Evolutionary conservation across 345 rosid species (phyloP).

Genomic region (Microcos paniculata): DNA sequence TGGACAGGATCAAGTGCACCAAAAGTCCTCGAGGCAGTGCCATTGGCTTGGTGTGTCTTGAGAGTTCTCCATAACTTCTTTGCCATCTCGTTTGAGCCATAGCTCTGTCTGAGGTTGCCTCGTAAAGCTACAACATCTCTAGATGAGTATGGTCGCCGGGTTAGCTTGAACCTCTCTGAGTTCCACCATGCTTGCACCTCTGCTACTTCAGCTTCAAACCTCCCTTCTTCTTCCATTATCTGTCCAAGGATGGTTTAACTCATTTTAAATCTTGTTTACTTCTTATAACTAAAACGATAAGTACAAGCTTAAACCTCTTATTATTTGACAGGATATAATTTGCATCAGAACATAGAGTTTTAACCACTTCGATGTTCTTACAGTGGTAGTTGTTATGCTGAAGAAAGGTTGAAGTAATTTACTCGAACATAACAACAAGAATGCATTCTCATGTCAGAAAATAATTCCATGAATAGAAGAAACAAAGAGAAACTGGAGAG

Average conservation of each 20-base stretch:
- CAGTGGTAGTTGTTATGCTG: not conserved
- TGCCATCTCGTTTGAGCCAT: constrained; percentile 87
- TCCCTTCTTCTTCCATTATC: constrained; percentile 95
- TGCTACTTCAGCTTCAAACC: constrained; percentile 85
- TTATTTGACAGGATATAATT: not conserved
- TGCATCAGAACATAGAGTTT: not conserved
- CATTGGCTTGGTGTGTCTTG: constrained; percentile 82
- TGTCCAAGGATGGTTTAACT: constrained; percentile 17
- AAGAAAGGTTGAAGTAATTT: not conserved
- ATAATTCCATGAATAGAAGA: not conserved
- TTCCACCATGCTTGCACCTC: constrained; percentile 98
- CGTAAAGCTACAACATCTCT: constrained; percentile 85
- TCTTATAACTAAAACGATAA: not conserved
- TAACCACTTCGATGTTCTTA: not conserved
- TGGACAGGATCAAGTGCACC: constrained; percentile 96
- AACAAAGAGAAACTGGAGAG: not conserved
- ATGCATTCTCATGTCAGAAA: not conserved
- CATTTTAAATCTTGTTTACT: not conserved
- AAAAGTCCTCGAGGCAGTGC: constrained; percentile 90
- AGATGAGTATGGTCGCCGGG: constrained; percentile 74
- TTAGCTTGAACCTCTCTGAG: constrained; percentile 95
- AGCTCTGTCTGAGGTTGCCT: constrained; percentile 75
- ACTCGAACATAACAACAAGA: not conserved
- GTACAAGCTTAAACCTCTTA: not conserved
- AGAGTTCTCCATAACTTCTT: constrained; percentile 90